Conservation (phyloP, 2,329 filamentous ascomycete genomes). For the Orbilia brochopaga region DNA sequence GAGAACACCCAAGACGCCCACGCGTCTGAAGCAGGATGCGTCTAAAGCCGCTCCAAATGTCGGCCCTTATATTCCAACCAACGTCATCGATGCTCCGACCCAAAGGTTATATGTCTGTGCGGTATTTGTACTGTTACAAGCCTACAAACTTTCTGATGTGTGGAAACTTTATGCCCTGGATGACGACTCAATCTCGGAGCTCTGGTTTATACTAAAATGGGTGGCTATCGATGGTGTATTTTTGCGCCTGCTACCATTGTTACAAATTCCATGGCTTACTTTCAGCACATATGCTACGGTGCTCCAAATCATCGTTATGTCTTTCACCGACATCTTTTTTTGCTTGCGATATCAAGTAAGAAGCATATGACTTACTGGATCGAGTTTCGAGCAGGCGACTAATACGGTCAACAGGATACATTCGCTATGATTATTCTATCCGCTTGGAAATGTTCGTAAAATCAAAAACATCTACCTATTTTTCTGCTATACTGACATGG, state of each 20-base stretch:
- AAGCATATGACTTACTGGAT: neutral
- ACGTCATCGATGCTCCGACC: conserved; percentile 83
- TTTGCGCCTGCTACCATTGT: conserved; percentile 81
- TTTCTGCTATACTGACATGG: neutral
- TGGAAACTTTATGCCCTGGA: conserved; percentile 64
- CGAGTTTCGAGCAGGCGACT: no score
- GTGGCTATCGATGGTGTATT: conserved; percentile 82
- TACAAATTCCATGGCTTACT: conserved; percentile 91
- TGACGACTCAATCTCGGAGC: conserved; percentile 71
- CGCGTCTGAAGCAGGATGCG: conserved; percentile 9
- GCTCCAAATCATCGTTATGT: conserved; percentile 61
- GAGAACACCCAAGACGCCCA: conserved; percentile 6
- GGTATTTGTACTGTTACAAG: conserved; percentile 76
- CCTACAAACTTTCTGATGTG: conserved; percentile 81
- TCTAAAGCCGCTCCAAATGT: conserved; percentile 19
- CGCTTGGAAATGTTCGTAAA: conserved; percentile 40
- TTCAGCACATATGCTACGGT: conserved; percentile 73
- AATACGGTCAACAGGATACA: conserved; percentile 17
- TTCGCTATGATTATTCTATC: conserved; percentile 20
- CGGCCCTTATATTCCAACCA: conserved; percentile 76
- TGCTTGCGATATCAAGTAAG: conserved; percentile 56
- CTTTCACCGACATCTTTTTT: conserved; percentile 86
- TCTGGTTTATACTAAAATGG: conserved; percentile 94
- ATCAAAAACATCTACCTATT: neutral
- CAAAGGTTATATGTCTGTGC: conserved; percentile 86